Conservation (phyloP, 306 rosid species). For the Arachis hypogaea region DNA sequence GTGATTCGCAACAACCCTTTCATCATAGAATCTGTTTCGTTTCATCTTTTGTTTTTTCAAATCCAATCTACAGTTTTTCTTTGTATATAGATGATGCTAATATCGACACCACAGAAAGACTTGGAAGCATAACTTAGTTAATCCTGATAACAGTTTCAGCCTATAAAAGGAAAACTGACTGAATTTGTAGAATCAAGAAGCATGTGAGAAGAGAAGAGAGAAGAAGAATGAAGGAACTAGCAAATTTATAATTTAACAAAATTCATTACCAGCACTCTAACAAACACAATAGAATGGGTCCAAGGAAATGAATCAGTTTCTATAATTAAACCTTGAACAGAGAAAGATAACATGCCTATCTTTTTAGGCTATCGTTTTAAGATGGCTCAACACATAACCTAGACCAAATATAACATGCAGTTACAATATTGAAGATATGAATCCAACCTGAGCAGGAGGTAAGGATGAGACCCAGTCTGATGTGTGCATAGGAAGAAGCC, state of each 20-base stretch:
- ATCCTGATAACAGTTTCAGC: not conserved
- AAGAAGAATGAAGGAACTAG: not conserved
- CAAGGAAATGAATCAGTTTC: slow-evolving; percentile 17
- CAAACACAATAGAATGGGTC: not conserved
- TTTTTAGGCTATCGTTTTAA: slow-evolving; percentile 21
- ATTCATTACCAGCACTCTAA: not conserved
- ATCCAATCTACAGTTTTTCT: not conserved
- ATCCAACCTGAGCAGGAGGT: slow-evolving; percentile 84
- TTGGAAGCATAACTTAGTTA: not conserved
- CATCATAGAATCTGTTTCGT: not conserved
- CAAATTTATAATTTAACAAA: not conserved
- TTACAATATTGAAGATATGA: slow-evolving; percentile 26
- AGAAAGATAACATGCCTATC: slow-evolving; percentile 7
- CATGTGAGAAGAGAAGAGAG: not conserved
- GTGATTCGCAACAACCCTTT: not conserved
- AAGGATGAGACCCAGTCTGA: slow-evolving; percentile 98
- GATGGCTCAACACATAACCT: not conserved
- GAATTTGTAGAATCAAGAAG: not conserved
- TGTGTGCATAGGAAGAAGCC: slow-evolving; percentile 94
- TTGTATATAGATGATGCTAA: not conserved
- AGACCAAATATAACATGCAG: not conserved
- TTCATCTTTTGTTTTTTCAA: not conserved
- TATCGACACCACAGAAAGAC: slow-evolving; percentile 8
- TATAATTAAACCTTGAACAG: slow-evolving; percentile 9
- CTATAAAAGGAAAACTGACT: slow-evolving; percentile 2